phyloP scores from a whole-genome alignment of 2,329 filamentous ascomycete genomes.

The Colletotrichum endophyticum region DNA sequence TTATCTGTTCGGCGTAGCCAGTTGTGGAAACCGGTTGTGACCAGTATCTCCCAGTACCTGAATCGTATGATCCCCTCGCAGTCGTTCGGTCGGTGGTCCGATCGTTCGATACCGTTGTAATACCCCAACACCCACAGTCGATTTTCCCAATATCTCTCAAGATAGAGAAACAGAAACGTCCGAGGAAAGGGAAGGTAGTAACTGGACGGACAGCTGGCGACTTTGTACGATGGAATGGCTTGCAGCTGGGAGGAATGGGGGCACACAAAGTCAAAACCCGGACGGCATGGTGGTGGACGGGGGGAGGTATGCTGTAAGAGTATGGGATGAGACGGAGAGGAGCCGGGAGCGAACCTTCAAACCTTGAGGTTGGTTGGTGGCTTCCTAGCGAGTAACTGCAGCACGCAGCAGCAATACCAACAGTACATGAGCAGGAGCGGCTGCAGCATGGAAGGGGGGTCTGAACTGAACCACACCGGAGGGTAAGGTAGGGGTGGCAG shows the following conservation, averaged over 20 bases:
- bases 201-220: constrained; percentile 1
- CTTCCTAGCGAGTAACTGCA: background rate
- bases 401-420: background rate
- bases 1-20: background rate
- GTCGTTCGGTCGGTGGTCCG: constrained; percentile 19
- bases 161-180: background rate
- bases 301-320: constrained; percentile 16
- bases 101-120: constrained; percentile 14
- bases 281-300: constrained; percentile 12
- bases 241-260: constrained; percentile 4
- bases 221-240: constrained; percentile 15
- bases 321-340: constrained; percentile 21
- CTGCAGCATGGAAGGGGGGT: background rate
- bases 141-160: background rate
- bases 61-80: constrained; percentile 15
- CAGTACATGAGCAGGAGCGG: background rate
- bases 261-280: constrained; percentile 12
- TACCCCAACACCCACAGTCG: constrained; percentile 7
- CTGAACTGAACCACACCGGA: constrained; percentile 8
- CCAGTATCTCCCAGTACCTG: constrained; percentile 9
- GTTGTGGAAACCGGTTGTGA: background rate
- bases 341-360: constrained; percentile 20
- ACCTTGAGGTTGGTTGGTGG: constrained; percentile 16
- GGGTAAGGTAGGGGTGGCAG: background rate
- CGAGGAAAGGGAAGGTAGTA: background rate